Base-by-base conservation (phyloP, 2,329 filamentous ascomycete species). In the Aspergillus quadrilineatus region DNA sequence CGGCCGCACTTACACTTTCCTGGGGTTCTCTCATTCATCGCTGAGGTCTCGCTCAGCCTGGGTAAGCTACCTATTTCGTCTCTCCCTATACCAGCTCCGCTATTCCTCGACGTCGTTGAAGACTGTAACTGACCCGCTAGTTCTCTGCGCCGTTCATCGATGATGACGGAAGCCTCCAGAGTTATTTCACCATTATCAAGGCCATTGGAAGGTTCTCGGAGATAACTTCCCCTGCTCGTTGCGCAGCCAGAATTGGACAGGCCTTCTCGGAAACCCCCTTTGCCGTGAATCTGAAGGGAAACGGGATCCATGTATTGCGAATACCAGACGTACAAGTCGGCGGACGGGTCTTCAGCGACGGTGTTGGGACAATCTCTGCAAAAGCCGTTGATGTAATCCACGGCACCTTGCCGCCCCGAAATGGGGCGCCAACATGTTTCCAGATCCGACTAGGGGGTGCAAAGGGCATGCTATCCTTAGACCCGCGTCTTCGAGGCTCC, bases 11-110 rank as follows among this genome's bases (percentile, higher is more conserved):
- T 91, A 85, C 65, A 72, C 74, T 0, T 93, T 92, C 65, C 77
- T 93, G 0, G 89, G 89, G 0, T 93, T 92, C 69, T 92, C 89
- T 0, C 87, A 92, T 69, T 93, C 89, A 0, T 92, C 89, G 0
- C 78, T 93, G 4, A 80, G 89, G 10, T 80, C 85, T 0, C 88
- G 90, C 57, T 85, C 86, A 0, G 85, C 82, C 28, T 92, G 89
- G 89, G 62, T 58, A 61, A 56, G 58, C 28, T 30, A 34, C 8
- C 42, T 12, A 37, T 44, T 26, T 26, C 9, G 17, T 15, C 10
- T 22, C 12, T 30, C n/a, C 22, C 6, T 12, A 8, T 34, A 41
- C 49, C 30, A 14, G 22, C 15, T 43, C 29, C n/a, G 7, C 2
- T 54, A 63, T 61, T 63, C 65, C 28, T 85, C 82, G 66, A 73